Evolutionary conservation across 345 rosid genomes (phyloP).

Genomic region (Eucalyptus pumila): DNA sequence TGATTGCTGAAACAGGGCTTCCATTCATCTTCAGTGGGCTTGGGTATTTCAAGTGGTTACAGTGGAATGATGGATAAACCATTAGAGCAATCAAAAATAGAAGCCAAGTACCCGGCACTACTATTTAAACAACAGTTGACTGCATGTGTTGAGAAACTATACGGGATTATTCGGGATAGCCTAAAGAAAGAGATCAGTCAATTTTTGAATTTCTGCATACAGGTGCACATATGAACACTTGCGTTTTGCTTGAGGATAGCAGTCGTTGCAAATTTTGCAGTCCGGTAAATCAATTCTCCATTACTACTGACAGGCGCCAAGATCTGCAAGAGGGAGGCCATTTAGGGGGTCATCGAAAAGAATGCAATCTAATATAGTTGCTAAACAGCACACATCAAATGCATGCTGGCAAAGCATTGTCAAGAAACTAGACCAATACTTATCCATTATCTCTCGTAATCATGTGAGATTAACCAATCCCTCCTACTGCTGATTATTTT

Average conservation of each 20-base stretch:
- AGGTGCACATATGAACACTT: slow-evolving; percentile 21
- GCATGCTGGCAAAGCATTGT: slow-evolving; percentile 98
- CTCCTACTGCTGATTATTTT: not conserved
- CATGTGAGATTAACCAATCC: slow-evolving; percentile 44
- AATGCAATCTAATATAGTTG: slow-evolving; percentile 87
- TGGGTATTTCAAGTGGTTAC: slow-evolving; percentile 44
- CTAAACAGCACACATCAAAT: slow-evolving; percentile 75
- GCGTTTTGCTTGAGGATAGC: slow-evolving; percentile 4
- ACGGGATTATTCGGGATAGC: slow-evolving; percentile 95
- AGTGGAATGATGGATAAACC: slow-evolving; percentile 43
- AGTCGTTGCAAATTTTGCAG: not conserved
- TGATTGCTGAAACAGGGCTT: slow-evolving; percentile 10
- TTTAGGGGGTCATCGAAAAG: slow-evolving; percentile 52
- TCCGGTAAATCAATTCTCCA: not conserved
- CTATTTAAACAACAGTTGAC: slow-evolving; percentile 98
- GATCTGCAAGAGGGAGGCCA: slow-evolving; percentile 84
- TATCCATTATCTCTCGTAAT: slow-evolving; percentile 25
- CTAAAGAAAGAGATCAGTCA: slow-evolving; percentile 95
- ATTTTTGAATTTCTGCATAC: slow-evolving; percentile 87
- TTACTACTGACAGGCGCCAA: slow-evolving; percentile 56
- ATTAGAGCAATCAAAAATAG: slow-evolving; percentile 57
- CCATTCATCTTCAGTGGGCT: slow-evolving; percentile 41
- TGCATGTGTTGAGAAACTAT: slow-evolving; percentile 95
- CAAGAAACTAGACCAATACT: slow-evolving; percentile 51
- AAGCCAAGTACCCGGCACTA: slow-evolving; percentile 94